Evolutionary conservation across 208 protist genomes (phyloP), one percentile per base, ranked within the genome.

Genomic region (Acanthamoeba royreba): DNA sequence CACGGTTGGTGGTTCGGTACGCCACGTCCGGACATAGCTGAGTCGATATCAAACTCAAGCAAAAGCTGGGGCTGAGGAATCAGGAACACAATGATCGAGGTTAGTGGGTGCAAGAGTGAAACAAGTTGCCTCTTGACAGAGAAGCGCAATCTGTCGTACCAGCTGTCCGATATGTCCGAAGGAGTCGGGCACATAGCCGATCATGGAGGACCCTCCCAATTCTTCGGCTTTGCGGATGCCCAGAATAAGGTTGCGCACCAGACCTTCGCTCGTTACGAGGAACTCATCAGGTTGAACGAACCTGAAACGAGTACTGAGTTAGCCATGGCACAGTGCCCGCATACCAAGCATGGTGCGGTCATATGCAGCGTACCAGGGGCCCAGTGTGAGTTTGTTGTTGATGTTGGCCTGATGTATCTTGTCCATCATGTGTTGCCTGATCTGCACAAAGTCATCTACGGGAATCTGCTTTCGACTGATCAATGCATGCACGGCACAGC

Each of bases 271-370:
- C 31, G 17, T 90, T 1, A 90, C 83, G 47, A 90, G 52, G 42
- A 90, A 90, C 52, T 90, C 83, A 28, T 90, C 83, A 22, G 83
- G 83, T 33, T 90, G 83, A 4, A 90, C 83, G 38, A 38, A 90
- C 83, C 83, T 90, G 81, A n/a, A n/a, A n/a, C n/a, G n/a, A n/a
- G n/a, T n/a, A n/a, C n/a, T n/a, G n/a, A n/a, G 25, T 4, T 15
- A 7, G 4, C 9, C 5, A 31, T 33, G 13, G 58, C 38, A 46
- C 15, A 55, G 22, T n/a, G n/a, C n/a, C n/a, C n/a, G n/a, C n/a
- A n/a, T n/a, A n/a, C n/a, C n/a, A n/a, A n/a, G n/a, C n/a, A n/a
- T n/a, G n/a, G n/a, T n/a, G n/a, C n/a, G n/a, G n/a, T n/a, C n/a
- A n/a, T n/a, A n/a, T n/a, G n/a, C n/a, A n/a, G n/a, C n/a, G 25